Conservation (phyloP, 768 basidiomycete species). For the Russula virescens region DNA sequence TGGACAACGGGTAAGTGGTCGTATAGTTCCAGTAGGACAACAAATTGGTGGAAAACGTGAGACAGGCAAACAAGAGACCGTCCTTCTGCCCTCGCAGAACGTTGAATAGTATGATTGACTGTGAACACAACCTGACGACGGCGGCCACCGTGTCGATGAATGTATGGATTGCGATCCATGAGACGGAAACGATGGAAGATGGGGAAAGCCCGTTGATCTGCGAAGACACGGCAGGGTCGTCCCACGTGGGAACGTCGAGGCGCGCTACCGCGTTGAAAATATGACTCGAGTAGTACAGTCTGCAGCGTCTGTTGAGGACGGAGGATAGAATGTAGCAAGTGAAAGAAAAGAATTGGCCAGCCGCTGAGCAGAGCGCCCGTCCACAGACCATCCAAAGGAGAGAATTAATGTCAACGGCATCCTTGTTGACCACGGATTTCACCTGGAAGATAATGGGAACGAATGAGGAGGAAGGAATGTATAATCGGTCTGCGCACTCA, state of each 20-base stretch:
- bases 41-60: constrained; percentile 43
- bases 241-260: constrained; percentile 71
- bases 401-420: constrained; percentile 7
- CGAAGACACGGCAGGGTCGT: constrained; percentile 58
- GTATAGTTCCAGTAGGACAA: background rate
- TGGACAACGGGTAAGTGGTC: constrained; percentile 39
- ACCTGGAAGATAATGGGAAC: background rate
- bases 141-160: constrained; percentile 39
- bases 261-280: constrained; percentile 63
- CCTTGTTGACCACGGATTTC: constrained; percentile 16
- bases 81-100: constrained; percentile 60
- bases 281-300: constrained; percentile 55
- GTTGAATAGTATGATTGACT: constrained; percentile 52
- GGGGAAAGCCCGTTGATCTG: constrained; percentile 46
- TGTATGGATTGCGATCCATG: constrained; percentile 53
- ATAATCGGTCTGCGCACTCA: constrained; percentile 24
- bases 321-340: constrained; percentile 32
- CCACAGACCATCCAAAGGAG: constrained; percentile 35
- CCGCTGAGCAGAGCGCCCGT: constrained; percentile 46
- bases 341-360: constrained; percentile 37
- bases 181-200: constrained; percentile 38
- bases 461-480: background rate
- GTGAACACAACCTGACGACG: constrained; percentile 47
- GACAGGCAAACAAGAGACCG: constrained; percentile 49
- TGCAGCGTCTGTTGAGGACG: constrained; percentile 54